Conservation (phyloP, 2,329 filamentous ascomycete species). For the Cryphonectria carpinicola region DNA sequence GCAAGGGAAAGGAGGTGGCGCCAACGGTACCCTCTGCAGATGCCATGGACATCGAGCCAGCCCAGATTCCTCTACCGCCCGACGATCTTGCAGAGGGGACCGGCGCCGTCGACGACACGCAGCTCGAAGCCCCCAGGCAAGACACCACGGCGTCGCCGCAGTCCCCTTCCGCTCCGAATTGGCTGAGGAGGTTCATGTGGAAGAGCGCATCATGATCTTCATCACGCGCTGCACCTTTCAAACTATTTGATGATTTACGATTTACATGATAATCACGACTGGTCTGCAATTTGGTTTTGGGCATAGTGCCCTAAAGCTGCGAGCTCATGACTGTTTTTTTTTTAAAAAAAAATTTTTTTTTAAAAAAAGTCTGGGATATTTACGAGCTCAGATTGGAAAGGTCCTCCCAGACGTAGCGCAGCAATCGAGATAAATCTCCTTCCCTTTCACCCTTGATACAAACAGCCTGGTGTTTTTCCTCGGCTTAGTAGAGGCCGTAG, state of each 20-base stretch:
- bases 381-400: background rate
- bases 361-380: background rate
- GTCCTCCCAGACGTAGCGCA: background rate
- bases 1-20: slow-evolving; percentile 24
- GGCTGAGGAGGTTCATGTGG: slow-evolving; percentile 31
- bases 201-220: slow-evolving; percentile 49
- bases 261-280: slow-evolving; percentile 40
- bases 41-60: slow-evolving; percentile 27
- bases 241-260: slow-evolving; percentile 40
- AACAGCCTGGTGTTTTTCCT: background rate
- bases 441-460: background rate
- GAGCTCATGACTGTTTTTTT: background rate
- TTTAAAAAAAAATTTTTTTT: no score
- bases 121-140: slow-evolving; percentile 7
- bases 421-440: background rate
- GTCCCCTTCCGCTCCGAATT: slow-evolving; percentile 6
- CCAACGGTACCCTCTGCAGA: background rate
- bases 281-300: background rate
- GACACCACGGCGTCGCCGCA: slow-evolving; percentile 9
- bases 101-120: slow-evolving; percentile 10
- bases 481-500: slow-evolving; percentile 71
- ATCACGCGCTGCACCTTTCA: slow-evolving; percentile 38
- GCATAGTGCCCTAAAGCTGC: background rate
- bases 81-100: background rate
- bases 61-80: slow-evolving; percentile 1